phyloP scores from a whole-genome alignment of 495 filamentous ascomycete genomes.

The Aspergillus homomorphus region DNA sequence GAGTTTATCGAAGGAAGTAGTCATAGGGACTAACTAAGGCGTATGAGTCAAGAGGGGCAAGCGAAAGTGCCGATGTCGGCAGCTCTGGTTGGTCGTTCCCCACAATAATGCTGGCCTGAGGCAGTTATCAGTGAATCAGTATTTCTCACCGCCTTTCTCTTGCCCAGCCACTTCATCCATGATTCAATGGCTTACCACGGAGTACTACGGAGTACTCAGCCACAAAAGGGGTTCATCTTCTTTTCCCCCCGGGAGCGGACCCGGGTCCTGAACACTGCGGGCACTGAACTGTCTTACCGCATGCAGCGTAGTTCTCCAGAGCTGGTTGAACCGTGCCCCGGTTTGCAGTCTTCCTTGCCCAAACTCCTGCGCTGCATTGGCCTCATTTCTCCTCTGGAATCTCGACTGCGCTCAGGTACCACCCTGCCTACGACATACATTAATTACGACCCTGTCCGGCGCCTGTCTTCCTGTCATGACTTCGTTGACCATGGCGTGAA shows the following conservation, averaged over 20 bases:
- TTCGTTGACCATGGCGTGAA: not conserved
- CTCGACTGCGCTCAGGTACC: no score
- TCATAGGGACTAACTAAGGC: no score
- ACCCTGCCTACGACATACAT: no score
- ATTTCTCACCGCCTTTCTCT: not conserved
- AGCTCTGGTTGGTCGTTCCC: not conserved
- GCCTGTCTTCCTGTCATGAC: not conserved
- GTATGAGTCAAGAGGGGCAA: conserved; percentile 16
- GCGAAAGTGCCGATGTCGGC: conserved; percentile 4
- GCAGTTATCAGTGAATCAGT: not conserved
- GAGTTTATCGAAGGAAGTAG: no score
- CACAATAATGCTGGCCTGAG: not conserved
- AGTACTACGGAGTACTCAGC: no score
- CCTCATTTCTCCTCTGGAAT: no score
- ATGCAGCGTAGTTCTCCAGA: not conserved
- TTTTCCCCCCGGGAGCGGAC: not conserved
- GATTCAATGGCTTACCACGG: no score
- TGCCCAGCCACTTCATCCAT: no score
- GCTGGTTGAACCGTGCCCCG: not conserved
- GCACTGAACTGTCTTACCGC: not conserved
- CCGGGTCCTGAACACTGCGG: no score
- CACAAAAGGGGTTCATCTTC: no score
- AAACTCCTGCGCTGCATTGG: no score
- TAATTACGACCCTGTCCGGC: not conserved
- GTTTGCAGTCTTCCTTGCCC: not conserved